These are phyloP conservation scores for Dionaea muscipula DNA, from an alignment of 179 eudicot genomes.

Conservation along the genomic window DNA sequence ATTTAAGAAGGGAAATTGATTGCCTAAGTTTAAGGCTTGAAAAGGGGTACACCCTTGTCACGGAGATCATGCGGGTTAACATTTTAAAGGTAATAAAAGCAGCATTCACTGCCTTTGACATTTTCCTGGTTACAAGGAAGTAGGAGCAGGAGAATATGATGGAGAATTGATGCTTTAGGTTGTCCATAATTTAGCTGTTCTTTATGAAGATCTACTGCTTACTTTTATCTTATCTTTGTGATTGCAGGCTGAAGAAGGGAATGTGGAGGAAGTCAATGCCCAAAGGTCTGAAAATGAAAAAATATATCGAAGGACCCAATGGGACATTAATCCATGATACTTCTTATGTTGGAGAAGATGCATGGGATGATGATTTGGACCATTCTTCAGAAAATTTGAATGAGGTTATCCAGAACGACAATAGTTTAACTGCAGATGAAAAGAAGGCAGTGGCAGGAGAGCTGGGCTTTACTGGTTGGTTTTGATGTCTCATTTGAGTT, in stretches of 20 bases:
- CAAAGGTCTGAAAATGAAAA: slow-evolving; percentile 79
- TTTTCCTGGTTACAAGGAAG: no score
- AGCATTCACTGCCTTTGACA: no score
- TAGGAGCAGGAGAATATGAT: no score
- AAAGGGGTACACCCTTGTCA: no score
- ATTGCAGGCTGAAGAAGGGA: slow-evolving; percentile 57
- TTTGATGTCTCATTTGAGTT: neutral
- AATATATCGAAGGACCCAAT: slow-evolving; percentile 57
- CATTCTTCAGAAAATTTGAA: slow-evolving; percentile 28
- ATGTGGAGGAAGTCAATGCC: slow-evolving; percentile 86
- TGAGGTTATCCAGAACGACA: slow-evolving; percentile 35
- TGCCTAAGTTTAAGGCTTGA: no score
- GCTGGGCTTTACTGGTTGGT: slow-evolving; percentile 58
- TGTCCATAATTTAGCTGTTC: no score
- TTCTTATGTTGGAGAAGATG: slow-evolving; percentile 84
- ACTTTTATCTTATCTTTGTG: neutral
- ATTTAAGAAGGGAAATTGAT: no score
- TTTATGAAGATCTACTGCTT: neutral
- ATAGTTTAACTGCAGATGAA: slow-evolving; percentile 33
- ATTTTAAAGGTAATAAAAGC: no score
- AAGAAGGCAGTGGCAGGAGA: slow-evolving; percentile 39
- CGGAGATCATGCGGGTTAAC: no score
- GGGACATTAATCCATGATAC: slow-evolving; percentile 67
- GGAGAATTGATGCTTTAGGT: no score
- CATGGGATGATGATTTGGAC: slow-evolving; percentile 71